phyloP scores from a whole-genome alignment of 805 yeast species.

The Wickerhamiella occidentalis region DNA sequence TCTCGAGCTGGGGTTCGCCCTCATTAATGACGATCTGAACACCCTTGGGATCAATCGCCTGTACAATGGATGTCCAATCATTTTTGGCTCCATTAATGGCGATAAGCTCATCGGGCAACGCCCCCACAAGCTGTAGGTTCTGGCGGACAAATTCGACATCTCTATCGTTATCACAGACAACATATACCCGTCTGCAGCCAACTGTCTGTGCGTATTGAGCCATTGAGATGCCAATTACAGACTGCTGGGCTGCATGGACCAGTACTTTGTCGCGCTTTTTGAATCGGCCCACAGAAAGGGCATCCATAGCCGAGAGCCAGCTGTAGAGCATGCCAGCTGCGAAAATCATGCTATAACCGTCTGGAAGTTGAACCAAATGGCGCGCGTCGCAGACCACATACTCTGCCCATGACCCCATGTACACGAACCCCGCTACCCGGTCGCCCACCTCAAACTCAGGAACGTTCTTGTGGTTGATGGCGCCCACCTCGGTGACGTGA shows the following conservation, averaged over 20 bases:
- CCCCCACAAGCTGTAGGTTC: slow-evolving; percentile 17
- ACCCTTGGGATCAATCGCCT: slow-evolving; percentile 22
- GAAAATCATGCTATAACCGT: slow-evolving; percentile 17
- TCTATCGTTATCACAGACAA: slow-evolving; percentile 26
- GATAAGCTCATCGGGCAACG: slow-evolving; percentile 21
- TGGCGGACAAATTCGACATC: slow-evolving; percentile 20
- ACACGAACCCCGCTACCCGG: slow-evolving; percentile 28
- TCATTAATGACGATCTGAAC: slow-evolving; percentile 26
- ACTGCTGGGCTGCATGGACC: slow-evolving; percentile 29
- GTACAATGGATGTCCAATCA: slow-evolving; percentile 20
- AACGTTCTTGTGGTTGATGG: slow-evolving; percentile 6
- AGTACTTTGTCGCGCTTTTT: slow-evolving; percentile 24
- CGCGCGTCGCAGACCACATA: slow-evolving; percentile 24
- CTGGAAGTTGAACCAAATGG: slow-evolving; percentile 23
- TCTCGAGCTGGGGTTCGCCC: background rate
- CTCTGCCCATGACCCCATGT: slow-evolving; percentile 32
- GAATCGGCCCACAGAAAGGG: slow-evolving; percentile 25
- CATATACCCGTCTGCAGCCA: slow-evolving; percentile 28
- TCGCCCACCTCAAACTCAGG: slow-evolving; percentile 26
- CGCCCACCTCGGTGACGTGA: slow-evolving; percentile 17
- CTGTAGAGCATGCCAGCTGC: slow-evolving; percentile 29
- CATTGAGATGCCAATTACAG: slow-evolving; percentile 27
- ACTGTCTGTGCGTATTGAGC: slow-evolving; percentile 30
- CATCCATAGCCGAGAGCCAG: slow-evolving; percentile 31
- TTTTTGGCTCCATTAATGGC: slow-evolving; percentile 21